Evolutionary conservation across 2,329 filamentous ascomycete genomes (phyloP).

Genomic region (Pseudogymnoascus sp.): DNA sequence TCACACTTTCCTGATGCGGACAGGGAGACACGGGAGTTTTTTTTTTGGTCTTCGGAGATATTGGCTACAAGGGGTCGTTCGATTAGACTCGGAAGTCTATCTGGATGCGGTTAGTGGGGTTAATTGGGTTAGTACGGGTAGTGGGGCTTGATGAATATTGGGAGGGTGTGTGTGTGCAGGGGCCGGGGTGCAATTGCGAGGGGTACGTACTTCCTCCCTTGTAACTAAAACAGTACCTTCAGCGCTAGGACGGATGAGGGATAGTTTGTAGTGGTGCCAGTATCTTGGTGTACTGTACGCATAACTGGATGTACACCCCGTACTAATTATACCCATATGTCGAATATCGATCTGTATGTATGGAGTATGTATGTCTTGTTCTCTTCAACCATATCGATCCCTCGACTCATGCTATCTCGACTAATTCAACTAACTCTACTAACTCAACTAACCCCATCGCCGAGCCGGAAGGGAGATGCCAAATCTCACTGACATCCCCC

Average conservation of each 20-base stretch:
- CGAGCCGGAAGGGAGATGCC: background rate
- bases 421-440: no score
- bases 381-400: no score
- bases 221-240: background rate
- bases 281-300: background rate
- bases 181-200: background rate
- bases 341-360: no score
- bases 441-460: background rate
- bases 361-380: no score
- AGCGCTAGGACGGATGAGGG: background rate
- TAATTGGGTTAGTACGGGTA: no score
- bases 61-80: background rate
- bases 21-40: no score
- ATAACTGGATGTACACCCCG: no score
- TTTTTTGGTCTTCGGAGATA: background rate
- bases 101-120: background rate
- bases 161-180: background rate
- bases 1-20: background rate
- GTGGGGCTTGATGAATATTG: background rate
- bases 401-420: no score
- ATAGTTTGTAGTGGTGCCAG: background rate
- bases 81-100: background rate
- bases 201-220: background rate
- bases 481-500: background rate
- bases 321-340: no score